Conservation (phyloP, 129 eudicot genomes). For the Flaveria brownii region DNA sequence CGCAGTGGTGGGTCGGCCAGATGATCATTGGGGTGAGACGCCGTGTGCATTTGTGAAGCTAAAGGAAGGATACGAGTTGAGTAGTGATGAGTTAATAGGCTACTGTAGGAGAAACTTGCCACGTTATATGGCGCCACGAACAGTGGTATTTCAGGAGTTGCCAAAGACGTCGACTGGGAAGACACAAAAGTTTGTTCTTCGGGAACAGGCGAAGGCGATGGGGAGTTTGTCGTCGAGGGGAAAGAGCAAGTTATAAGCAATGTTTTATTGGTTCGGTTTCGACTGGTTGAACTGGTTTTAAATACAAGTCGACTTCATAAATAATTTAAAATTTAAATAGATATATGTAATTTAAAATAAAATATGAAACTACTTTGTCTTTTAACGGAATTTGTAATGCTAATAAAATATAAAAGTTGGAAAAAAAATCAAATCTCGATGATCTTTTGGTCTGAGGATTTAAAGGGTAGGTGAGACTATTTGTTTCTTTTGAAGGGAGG, state of each 20-base stretch:
- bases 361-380: no score
- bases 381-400: no score
- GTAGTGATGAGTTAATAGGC: constrained; percentile 38
- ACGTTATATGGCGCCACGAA: constrained; percentile 49
- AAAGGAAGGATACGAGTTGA: constrained; percentile 28
- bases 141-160: constrained; percentile 51
- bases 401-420: no score
- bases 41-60: background rate
- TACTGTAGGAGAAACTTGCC: constrained; percentile 45
- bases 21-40: constrained; percentile 1
- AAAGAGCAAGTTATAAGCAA: background rate
- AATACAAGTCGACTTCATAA: no score
- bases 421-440: no score
- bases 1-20: background rate
- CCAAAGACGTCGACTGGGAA: constrained; percentile 64
- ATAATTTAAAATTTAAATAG: no score
- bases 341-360: no score
- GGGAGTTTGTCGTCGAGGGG: constrained; percentile 39
- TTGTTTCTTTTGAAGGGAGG: no score
- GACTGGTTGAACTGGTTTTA: no score
- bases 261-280: background rate
- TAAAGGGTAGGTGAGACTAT: no score
- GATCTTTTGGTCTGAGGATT: no score
- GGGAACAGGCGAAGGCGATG: constrained; percentile 49
- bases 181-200: constrained; percentile 50